phyloP scores from a whole-genome alignment of 2,329 filamentous ascomycete species.

The Amauroascus verrucosus region DNA sequence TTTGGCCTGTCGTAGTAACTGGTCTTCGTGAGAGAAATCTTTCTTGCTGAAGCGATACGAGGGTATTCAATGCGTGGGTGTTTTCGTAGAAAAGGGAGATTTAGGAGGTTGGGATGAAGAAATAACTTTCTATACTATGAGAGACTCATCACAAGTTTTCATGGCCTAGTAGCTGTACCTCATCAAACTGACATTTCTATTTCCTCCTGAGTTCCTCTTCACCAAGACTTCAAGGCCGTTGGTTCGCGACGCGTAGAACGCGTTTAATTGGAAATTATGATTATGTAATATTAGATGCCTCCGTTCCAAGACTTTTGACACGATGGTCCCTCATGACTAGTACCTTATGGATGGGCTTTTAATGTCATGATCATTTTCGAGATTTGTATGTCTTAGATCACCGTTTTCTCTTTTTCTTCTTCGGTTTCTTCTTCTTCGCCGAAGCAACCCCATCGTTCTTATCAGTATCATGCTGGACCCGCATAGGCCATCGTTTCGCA shows the following conservation, averaged over 20 bases:
- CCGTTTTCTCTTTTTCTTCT: conserved; percentile 34
- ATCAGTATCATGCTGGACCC: conserved; percentile 27
- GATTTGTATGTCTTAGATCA: neutral
- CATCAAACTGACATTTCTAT: no score
- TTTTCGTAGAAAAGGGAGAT: neutral
- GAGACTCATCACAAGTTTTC: no score
- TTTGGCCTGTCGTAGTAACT: neutral
- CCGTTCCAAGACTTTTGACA: no score
- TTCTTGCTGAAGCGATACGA: neutral
- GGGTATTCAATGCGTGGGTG: neutral
- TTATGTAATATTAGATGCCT: neutral
- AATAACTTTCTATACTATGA: no score
- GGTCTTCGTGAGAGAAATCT: neutral
- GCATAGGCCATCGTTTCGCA: conserved; percentile 52
- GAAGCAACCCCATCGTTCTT: conserved; percentile 34
- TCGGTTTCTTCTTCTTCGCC: conserved; percentile 40
- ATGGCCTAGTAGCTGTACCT: no score
- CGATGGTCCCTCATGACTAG: no score
- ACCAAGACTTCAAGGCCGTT: neutral
- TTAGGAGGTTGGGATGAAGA: neutral
- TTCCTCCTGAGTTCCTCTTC: neutral
- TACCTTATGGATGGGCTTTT: neutral
- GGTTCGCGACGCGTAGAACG: neutral
- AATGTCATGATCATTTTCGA: neutral
- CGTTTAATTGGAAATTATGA: neutral